Evolutionary conservation across 805 yeast species (phyloP).

Genomic region (Kurtzmaniella fragi): DNA sequence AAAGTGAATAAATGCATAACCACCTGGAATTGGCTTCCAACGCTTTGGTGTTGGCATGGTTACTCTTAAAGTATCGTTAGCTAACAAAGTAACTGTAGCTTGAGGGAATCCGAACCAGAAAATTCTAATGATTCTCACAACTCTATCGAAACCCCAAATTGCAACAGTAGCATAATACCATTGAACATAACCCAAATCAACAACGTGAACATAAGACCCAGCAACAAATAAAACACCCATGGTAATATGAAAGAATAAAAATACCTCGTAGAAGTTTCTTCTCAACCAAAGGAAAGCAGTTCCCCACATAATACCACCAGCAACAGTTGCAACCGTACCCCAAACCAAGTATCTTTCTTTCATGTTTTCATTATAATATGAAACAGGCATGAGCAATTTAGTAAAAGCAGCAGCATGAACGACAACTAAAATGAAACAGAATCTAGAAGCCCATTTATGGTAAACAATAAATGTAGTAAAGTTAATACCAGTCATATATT

Average conservation of each 20-base stretch:
- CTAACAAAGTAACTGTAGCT: slow-evolving; percentile 40
- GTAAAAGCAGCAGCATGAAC: slow-evolving; percentile 20
- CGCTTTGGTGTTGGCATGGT: slow-evolving; percentile 45
- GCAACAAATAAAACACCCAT: slow-evolving; percentile 44
- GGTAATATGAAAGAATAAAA: slow-evolving; percentile 53
- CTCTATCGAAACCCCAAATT: slow-evolving; percentile 68
- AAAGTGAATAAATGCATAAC: slow-evolving; percentile 55
- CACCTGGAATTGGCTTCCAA: slow-evolving; percentile 58
- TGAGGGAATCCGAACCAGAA: slow-evolving; percentile 55
- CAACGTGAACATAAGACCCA: slow-evolving; percentile 50
- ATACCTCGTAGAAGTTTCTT: slow-evolving; percentile 45
- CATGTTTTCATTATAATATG: slow-evolving; percentile 3
- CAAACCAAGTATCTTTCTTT: slow-evolving; percentile 14
- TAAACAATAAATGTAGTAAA: slow-evolving; percentile 23
- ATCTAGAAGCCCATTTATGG: slow-evolving; percentile 26
- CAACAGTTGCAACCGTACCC: slow-evolving; percentile 24
- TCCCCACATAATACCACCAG: slow-evolving; percentile 38
- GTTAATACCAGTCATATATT: slow-evolving; percentile 35
- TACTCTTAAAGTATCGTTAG: slow-evolving; percentile 45
- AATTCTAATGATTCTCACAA: slow-evolving; percentile 51
- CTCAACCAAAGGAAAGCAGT: slow-evolving; percentile 45
- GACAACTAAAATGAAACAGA: slow-evolving; percentile 15
- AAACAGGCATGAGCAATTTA: slow-evolving; percentile 3
- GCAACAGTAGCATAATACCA: slow-evolving; percentile 50
- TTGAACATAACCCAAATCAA: slow-evolving; percentile 29